phyloP scores from a whole-genome alignment of 148 eudicot genomes.

The Polygonum maritimum region DNA sequence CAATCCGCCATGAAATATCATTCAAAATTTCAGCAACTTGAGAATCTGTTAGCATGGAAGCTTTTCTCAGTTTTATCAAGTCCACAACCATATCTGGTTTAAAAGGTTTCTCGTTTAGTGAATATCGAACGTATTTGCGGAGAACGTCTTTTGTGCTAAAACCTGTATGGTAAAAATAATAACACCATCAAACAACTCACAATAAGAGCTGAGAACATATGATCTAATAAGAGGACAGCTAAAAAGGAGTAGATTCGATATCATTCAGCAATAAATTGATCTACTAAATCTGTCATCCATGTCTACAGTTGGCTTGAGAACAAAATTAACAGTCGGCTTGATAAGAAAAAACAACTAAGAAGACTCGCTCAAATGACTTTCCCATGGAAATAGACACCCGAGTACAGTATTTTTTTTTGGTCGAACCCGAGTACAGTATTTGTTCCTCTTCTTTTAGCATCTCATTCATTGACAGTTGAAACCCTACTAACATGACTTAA shows the following conservation, averaged over 20 bases:
- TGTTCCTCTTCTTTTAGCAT: background rate
- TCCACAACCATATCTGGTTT: slow-evolving; percentile 55
- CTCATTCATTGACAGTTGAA: background rate
- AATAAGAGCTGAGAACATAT: too few relatives aligned
- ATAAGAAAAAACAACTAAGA: background rate
- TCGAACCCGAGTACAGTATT: too few relatives aligned
- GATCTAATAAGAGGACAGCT: too few relatives aligned
- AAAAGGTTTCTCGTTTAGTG: slow-evolving; percentile 86
- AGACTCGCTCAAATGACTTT: background rate
- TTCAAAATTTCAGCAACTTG: slow-evolving; percentile 65
- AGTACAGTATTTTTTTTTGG: background rate
- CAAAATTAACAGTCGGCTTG: background rate
- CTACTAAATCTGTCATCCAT: background rate
- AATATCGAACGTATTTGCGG: slow-evolving; percentile 85
- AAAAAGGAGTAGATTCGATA: background rate
- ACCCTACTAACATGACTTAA: background rate
- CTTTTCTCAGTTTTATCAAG: slow-evolving; percentile 71
- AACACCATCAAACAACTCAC: slow-evolving; percentile 9
- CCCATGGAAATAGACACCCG: background rate
- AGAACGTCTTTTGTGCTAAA: slow-evolving; percentile 66
- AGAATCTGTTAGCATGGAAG: slow-evolving; percentile 50
- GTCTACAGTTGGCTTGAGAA: background rate
- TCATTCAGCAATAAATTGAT: background rate
- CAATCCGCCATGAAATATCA: slow-evolving; percentile 78
- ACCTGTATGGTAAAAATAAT: slow-evolving; percentile 54